Evolutionary conservation across 768 basidiomycete genomes (phyloP).

Genomic region (Mycena latifolia): DNA sequence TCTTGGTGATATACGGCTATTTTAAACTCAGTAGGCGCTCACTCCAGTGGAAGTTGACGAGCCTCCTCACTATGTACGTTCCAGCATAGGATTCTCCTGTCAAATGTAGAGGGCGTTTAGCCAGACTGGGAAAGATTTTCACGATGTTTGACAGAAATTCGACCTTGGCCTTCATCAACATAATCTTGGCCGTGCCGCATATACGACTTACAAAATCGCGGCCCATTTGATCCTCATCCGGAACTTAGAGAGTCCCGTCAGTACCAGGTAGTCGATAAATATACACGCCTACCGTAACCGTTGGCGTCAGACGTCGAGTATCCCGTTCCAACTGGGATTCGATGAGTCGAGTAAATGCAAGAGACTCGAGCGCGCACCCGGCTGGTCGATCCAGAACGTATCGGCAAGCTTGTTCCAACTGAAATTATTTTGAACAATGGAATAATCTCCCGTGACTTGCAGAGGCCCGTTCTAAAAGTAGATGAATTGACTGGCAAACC

Average conservation of each 20-base stretch:
- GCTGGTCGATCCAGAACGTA: constrained; percentile 81
- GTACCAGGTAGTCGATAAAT: constrained; percentile 2
- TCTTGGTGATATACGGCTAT: constrained; percentile 77
- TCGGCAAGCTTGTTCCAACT: constrained; percentile 75
- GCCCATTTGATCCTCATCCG: constrained; percentile 75
- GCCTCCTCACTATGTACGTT: constrained; percentile 66
- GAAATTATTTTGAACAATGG: constrained; percentile 61
- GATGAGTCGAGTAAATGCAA: background rate
- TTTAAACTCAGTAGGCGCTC: no score
- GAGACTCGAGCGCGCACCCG: constrained; percentile 53
- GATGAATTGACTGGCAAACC: background rate
- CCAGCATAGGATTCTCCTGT: constrained; percentile 85
- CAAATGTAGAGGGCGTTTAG: constrained; percentile 73
- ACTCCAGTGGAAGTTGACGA: no score
- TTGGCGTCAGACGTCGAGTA: constrained; percentile 71
- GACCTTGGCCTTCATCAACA: constrained; percentile 55
- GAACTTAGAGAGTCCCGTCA: constrained; percentile 49
- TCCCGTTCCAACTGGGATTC: constrained; percentile 56
- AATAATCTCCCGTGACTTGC: constrained; percentile 63
- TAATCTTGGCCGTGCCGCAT: constrained; percentile 9
- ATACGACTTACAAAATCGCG: constrained; percentile 58
- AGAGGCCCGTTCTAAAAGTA: constrained; percentile 74
- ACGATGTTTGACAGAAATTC: constrained; percentile 79
- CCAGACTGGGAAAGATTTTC: constrained; percentile 79
- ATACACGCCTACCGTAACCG: constrained; percentile 62